Evolutionary conservation across 371 early-diverging fungal genomes (phyloP).

Genomic region (Rhizopus delemar): DNA sequence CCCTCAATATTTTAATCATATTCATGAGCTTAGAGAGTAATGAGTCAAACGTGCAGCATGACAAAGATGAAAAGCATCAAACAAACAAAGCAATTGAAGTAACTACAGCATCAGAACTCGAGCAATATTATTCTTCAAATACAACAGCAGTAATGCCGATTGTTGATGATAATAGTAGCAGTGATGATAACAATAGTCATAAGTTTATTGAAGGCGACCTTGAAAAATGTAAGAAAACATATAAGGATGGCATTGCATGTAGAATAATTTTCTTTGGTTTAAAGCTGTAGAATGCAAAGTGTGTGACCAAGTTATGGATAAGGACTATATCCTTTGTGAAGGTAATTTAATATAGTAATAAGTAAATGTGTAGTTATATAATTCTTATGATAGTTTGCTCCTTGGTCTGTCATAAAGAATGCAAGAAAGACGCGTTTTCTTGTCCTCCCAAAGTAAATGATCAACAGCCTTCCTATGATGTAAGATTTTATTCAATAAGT

Average conservation of each 20-base stretch:
- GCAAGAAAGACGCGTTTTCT: slow-evolving; percentile 43
- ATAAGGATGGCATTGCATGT: background rate
- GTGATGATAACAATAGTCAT: slow-evolving; percentile 34
- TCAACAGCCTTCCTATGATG: slow-evolving; percentile 54
- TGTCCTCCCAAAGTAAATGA: slow-evolving; percentile 53
- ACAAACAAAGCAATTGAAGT: background rate
- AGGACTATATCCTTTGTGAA: slow-evolving; percentile 40
- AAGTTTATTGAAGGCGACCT: slow-evolving; percentile 42
- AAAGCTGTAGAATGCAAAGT: slow-evolving; percentile 49
- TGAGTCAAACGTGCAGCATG: background rate
- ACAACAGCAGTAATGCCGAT: slow-evolving; percentile 6
- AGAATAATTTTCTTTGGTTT: background rate
- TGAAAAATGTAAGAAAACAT: slow-evolving; percentile 35
- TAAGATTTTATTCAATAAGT: slow-evolving; percentile 11
- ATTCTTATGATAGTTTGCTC: slow-evolving; percentile 31
- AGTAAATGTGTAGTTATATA: background rate
- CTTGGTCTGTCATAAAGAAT: slow-evolving; percentile 44
- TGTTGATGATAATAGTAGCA: slow-evolving; percentile 1
- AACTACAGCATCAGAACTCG: background rate
- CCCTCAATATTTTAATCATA: too few relatives aligned
- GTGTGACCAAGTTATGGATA: slow-evolving; percentile 32
- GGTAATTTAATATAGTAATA: slow-evolving; percentile 19
- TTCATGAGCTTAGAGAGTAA: background rate
- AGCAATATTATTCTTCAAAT: slow-evolving; percentile 2
- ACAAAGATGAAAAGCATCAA: background rate